Conservation (phyloP, 192 early-diverging fungal species). For the Martensiomyces pterosporus region DNA sequence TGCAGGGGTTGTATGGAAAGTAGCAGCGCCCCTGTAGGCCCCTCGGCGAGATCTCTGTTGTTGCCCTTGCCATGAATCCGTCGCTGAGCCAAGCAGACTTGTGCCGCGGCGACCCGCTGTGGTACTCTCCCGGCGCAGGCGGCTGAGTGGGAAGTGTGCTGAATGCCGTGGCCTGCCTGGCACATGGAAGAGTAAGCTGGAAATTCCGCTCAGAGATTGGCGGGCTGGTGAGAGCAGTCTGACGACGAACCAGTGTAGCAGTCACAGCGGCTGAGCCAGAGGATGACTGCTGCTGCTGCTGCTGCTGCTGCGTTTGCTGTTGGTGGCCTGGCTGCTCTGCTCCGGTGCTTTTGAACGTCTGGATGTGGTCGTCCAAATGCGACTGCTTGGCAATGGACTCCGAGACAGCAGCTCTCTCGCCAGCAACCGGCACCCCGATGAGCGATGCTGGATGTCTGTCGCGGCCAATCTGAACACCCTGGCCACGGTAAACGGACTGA, state of each 20-base stretch:
- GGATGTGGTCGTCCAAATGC: conserved; percentile 36
- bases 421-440: not conserved
- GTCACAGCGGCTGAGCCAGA: not conserved
- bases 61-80: conserved; percentile 12
- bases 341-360: too few species aligned
- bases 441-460: conserved; percentile 3
- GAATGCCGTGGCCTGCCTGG: conserved; percentile 3
- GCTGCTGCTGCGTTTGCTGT: not conserved
- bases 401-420: conserved; percentile 11
- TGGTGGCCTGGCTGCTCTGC: too few species aligned
- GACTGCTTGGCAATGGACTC: conserved; percentile 43
- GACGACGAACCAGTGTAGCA: not conserved
- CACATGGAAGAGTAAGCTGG: conserved; percentile 26
- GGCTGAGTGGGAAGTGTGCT: conserved; percentile 9
- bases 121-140: conserved; percentile 7
- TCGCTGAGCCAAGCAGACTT: conserved; percentile 15
- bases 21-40: conserved; percentile 8
- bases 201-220: conserved; percentile 10
- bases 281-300: conserved; percentile 1
- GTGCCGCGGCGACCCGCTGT: conserved; percentile 23
- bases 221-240: not conserved
- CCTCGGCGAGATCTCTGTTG: conserved; percentile 1
- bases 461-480: conserved; percentile 2
- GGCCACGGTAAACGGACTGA: conserved; percentile 11
- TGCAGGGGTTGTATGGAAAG: conserved; percentile 66